Evolutionary conservation across 495 filamentous ascomycete species (phyloP).

Genomic region (Daldinia vernicosa): DNA sequence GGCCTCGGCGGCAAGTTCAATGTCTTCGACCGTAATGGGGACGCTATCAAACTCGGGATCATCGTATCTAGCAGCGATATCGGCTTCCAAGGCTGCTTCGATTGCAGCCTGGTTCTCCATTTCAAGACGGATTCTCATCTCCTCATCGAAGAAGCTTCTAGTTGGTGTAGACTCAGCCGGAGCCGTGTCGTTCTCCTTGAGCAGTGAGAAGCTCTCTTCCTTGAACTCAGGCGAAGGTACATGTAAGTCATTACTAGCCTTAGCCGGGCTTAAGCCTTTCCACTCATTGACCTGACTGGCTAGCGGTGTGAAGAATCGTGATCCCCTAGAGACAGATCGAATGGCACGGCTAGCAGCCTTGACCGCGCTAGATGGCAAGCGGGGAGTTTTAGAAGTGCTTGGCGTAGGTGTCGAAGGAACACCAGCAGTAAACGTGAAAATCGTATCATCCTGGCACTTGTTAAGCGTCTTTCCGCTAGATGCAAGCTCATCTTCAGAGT

Average conservation of each 20-base stretch:
- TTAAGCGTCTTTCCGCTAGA: conserved; percentile 24
- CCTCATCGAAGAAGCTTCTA: conserved; percentile 66
- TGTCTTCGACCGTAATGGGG: conserved; percentile 54
- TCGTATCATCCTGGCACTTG: conserved; percentile 37
- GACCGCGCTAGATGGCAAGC: conserved; percentile 36
- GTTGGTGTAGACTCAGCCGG: conserved; percentile 45
- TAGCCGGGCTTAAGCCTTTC: conserved; percentile 54
- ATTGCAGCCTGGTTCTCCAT: conserved; percentile 47
- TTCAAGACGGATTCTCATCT: conserved; percentile 57
- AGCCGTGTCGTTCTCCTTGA: conserved; percentile 29
- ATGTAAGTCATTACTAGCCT: conserved; percentile 34
- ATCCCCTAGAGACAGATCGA: conserved; percentile 41
- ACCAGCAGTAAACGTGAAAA: conserved; percentile 31
- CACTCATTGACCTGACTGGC: conserved; percentile 68
- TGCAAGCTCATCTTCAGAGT: conserved; percentile 66
- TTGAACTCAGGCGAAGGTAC: conserved; percentile 48
- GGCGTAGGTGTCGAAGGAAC: conserved; percentile 49
- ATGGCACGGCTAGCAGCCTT: conserved; percentile 42
- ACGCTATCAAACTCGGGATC: conserved; percentile 51
- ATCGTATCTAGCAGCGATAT: conserved; percentile 45
- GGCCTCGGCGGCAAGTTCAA: conserved; percentile 59
- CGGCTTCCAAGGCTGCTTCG: conserved; percentile 48
- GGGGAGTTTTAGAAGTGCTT: conserved; percentile 42
- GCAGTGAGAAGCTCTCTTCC: conserved; percentile 38
- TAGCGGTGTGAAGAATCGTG: conserved; percentile 65